These are phyloP conservation scores for Yarrowia sp. DNA, from an alignment of 805 yeast genomes.

Conservation along the genomic window DNA sequence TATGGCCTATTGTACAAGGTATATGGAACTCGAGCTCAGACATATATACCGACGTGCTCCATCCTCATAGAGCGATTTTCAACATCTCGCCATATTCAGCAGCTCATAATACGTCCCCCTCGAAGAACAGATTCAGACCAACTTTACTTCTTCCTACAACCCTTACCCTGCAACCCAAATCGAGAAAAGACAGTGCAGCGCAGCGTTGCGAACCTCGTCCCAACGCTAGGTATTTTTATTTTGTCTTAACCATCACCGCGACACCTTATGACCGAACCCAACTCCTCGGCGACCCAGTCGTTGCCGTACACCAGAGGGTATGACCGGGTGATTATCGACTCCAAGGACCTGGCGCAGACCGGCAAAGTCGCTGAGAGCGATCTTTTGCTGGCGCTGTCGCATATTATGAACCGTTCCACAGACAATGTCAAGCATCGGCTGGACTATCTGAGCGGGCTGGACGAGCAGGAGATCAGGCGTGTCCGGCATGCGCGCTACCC, in stretches of 20 bases:
- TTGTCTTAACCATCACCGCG: not conserved
- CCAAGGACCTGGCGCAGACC: slow-evolving; percentile 16
- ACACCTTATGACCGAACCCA: slow-evolving; percentile 21
- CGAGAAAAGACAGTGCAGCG: too few species aligned
- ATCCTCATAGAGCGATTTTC: too few species aligned
- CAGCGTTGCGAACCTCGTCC: too few species aligned
- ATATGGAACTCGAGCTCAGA: too few species aligned
- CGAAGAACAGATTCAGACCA: not conserved
- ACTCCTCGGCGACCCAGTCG: not conserved
- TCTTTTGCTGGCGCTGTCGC: not conserved
- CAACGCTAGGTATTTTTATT: not conserved
- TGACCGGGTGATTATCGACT: slow-evolving; percentile 23
- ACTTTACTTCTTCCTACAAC: not conserved
- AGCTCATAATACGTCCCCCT: not conserved
- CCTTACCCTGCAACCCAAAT: slow-evolving; percentile 6
- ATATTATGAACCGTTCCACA: not conserved
- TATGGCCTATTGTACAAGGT: too few species aligned
- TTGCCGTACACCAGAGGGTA: slow-evolving; percentile 20
- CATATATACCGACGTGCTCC: too few species aligned
- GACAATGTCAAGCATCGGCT: not conserved
- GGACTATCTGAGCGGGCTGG: not conserved
- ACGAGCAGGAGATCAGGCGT: not conserved
- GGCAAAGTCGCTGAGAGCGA: not conserved
- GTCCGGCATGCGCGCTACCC: slow-evolving; percentile 14
- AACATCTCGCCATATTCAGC: too few species aligned